Evolutionary conservation across 345 rosid genomes (phyloP).

Genomic region (Lepidium sativum): DNA sequence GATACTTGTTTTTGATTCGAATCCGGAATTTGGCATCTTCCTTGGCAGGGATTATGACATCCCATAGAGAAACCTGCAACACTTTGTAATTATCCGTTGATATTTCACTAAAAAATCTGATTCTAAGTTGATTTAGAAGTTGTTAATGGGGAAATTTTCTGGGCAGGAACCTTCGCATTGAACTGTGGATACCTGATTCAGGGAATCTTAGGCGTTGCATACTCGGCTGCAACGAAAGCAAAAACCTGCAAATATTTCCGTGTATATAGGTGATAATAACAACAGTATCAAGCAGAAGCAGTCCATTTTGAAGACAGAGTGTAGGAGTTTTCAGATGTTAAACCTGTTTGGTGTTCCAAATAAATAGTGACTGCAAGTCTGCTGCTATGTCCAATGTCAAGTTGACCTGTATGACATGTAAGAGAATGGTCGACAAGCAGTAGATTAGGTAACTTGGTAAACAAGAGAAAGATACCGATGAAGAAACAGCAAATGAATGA

Average conservation of each 20-base stretch:
- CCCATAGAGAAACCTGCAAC: constrained; percentile 88
- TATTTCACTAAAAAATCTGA: neutral
- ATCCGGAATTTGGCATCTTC: constrained; percentile 76
- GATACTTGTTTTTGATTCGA: constrained; percentile 76
- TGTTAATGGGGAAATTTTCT: neutral
- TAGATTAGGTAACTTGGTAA: neutral
- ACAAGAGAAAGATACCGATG: neutral
- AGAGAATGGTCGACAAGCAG: constrained; percentile 1
- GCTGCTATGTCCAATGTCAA: constrained; percentile 79
- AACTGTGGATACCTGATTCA: constrained; percentile 65
- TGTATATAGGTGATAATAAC: neutral
- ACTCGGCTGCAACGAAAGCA: constrained; percentile 79
- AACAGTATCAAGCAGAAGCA: neutral
- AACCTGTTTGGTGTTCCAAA: constrained; percentile 99
- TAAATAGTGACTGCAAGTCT: constrained; percentile 75
- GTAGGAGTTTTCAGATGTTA: neutral
- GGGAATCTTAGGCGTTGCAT: constrained; percentile 60
- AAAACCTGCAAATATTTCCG: constrained; percentile 50
- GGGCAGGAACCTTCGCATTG: neutral
- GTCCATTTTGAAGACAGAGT: neutral
- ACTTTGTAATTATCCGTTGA: neutral
- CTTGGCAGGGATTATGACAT: constrained; percentile 73
- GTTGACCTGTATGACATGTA: constrained; percentile 58
- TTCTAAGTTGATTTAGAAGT: neutral
- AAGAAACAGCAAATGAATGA: neutral